Evolutionary conservation across 2,329 filamentous ascomycete genomes (phyloP), one percentile per base, ranked within the genome.

Genomic region (Xylariaceae sp.): DNA sequence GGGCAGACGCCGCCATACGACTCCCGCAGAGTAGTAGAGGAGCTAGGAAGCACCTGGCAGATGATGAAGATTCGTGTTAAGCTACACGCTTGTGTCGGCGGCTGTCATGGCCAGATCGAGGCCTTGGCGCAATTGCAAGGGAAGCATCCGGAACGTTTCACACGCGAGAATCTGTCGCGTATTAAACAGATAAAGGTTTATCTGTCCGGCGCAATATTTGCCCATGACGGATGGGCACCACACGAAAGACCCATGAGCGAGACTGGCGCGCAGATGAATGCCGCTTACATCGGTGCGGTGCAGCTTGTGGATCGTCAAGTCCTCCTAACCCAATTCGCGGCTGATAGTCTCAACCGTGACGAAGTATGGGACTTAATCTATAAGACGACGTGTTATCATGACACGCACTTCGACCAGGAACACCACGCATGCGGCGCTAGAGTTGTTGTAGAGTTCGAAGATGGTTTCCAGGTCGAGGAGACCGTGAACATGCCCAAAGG

Each of bases 251-350:
- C 75, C 1, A 44, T 77, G 4, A 71, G 67, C 0, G 60, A 63
- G 4, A 75, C 71, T 0, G 75, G 74, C 1, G 74, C 75, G 4
- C 75, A 78, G 50, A 77, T 78, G 75, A 73, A 66, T 48, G 66
- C 64, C 11, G 59, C 69, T 0, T 78, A 76, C 56, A 65, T 71
- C 8, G 70, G 69, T 1, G 76, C 71, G 0, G 69, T 65, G 4
- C 74, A 78, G 48, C 57, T 78, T 3, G 66, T 77, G 4, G 73
- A 78, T 54, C 60, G 62, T 2, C 58, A 73, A 23, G 74, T 77
- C 1, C 60, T 75, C 2, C 64, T 69, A 4, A 63, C 63, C 1
- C 69, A 76, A 28, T 78, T 75, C 52, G 53, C 63, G 3, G 47
- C 64, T 3, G 60, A 68, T 17, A 68, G 62, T 48, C 64, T 78